Percentiles rank a stretch among this genome's conserved stretches.
These are phyloP conservation scores for Oryza glaberrima DNA, from an alignment of 176 grass and related monocot genomes.

Conservation along the genomic window DNA sequence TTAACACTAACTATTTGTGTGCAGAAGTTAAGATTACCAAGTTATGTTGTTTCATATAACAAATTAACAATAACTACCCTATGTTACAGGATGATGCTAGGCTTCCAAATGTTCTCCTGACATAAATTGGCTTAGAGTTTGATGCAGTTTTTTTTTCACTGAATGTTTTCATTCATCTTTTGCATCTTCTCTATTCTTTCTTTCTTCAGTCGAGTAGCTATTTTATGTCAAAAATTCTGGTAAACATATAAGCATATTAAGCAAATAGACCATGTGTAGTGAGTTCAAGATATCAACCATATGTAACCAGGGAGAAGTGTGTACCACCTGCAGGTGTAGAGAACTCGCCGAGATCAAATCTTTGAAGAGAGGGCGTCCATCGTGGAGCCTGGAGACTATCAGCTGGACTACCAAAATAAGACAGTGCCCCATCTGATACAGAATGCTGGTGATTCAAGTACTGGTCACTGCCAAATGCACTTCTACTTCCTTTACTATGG, in stretches of 20 bases:
- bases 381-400: constrained; percentile 75
- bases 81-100: constrained; percentile 7
- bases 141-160: background rate
- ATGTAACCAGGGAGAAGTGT: constrained; percentile 38
- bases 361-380: constrained; percentile 85
- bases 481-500: constrained; percentile 71
- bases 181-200: background rate
- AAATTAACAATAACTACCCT: background rate
- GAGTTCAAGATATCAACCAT: background rate
- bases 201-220: background rate
- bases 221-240: background rate
- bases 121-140: background rate
- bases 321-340: constrained; percentile 82
- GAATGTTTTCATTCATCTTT: background rate
- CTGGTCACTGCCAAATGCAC: constrained; percentile 65
- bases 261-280: background rate
- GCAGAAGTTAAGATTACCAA: background rate
- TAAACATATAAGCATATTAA: constrained; percentile 13
- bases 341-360: constrained; percentile 90
- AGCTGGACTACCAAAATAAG: constrained; percentile 87
- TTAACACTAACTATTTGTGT: constrained; percentile 7
- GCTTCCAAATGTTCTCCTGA: background rate
- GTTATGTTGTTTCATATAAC: background rate
- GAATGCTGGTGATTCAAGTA: constrained; percentile 86
- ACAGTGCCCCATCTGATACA: constrained; percentile 90